Percentiles rank a stretch among this genome's conserved stretches.
Evolutionary conservation across 768 basidiomycete species (phyloP).

Genomic region (Leucocoprinus sp.): DNA sequence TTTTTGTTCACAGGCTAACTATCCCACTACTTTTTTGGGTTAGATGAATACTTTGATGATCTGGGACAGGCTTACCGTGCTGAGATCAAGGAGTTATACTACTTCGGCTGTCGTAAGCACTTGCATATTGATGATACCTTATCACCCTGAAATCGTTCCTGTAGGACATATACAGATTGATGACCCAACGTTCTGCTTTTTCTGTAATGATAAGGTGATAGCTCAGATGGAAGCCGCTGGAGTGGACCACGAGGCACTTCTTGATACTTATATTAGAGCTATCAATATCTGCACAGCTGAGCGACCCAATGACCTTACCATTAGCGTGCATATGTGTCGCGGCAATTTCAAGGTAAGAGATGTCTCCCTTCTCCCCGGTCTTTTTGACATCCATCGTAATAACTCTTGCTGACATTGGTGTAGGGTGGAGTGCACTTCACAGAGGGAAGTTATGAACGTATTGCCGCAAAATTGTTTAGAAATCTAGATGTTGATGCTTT

Average conservation of each 20-base stretch:
- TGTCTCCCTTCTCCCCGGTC: constrained; percentile 9
- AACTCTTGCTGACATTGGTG: not conserved
- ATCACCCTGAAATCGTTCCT: constrained; percentile 15
- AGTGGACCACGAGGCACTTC: constrained; percentile 52
- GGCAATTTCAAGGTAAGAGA: constrained; percentile 39
- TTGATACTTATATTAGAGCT: constrained; percentile 61
- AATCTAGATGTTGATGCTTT: constrained; percentile 50
- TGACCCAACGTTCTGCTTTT: constrained; percentile 51
- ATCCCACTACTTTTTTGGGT: not conserved
- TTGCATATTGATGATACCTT: not conserved
- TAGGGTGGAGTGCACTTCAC: constrained; percentile 44
- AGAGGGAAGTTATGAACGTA: constrained; percentile 52
- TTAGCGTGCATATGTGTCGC: constrained; percentile 56
- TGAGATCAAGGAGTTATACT: constrained; percentile 41
- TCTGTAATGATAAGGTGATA: constrained; percentile 53
- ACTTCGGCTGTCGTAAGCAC: constrained; percentile 38
- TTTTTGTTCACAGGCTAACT: not conserved
- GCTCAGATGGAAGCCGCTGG: constrained; percentile 48
- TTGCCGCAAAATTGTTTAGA: constrained; percentile 48
- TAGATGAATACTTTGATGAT: constrained; percentile 46
- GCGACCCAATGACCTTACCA: constrained; percentile 44
- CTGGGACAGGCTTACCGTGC: constrained; percentile 38
- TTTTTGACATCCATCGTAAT: constrained; percentile 21
- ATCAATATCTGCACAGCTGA: constrained; percentile 49
- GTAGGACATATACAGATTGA: constrained; percentile 46